Percentiles rank a stretch among this genome's conserved stretches.
Conservation (phyloP, 2,329 filamentous ascomycete species). For the Aureobasidium sp. region DNA sequence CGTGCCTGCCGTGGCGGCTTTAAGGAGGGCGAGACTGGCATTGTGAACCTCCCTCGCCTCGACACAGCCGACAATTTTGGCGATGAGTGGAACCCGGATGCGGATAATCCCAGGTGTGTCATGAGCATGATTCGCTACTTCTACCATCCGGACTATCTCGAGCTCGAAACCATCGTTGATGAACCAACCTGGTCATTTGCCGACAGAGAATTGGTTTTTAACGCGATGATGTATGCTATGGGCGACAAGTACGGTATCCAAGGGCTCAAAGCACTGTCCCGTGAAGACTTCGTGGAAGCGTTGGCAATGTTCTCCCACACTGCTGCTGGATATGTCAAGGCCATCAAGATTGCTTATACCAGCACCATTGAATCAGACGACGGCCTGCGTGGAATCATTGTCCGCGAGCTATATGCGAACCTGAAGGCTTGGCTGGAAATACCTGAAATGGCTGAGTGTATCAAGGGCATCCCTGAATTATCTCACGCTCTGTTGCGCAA, state of each 20-base stretch:
- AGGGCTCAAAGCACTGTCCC: constrained; percentile 19
- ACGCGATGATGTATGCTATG: constrained; percentile 22
- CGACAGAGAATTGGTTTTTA: no score
- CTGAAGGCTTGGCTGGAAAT: no score
- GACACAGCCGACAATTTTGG: neutral
- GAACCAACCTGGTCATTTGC: no score
- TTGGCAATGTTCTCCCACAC: no score
- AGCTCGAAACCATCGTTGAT: neutral
- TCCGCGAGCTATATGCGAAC: no score
- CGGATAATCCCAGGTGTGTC: constrained; percentile 20
- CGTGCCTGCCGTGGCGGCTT: constrained; percentile 15
- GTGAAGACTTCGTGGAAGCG: no score
- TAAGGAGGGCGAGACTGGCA: neutral
- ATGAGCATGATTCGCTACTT: constrained; percentile 22
- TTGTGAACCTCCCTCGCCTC: neutral
- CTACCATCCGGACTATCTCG: constrained; percentile 17
- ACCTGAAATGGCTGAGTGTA: constrained; percentile 21
- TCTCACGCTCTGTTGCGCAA: constrained; percentile 17
- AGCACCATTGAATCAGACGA: constrained; percentile 20
- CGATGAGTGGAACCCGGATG: neutral
- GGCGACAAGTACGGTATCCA: constrained; percentile 20
- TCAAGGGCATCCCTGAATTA: constrained; percentile 23
- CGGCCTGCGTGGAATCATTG: constrained; percentile 25
- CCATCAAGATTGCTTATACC: constrained; percentile 22
- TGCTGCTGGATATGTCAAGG: constrained; percentile 22